Evolutionary conservation across 2,329 filamentous ascomycete species (phyloP).

Genomic region (Exserohilum rostratum): DNA sequence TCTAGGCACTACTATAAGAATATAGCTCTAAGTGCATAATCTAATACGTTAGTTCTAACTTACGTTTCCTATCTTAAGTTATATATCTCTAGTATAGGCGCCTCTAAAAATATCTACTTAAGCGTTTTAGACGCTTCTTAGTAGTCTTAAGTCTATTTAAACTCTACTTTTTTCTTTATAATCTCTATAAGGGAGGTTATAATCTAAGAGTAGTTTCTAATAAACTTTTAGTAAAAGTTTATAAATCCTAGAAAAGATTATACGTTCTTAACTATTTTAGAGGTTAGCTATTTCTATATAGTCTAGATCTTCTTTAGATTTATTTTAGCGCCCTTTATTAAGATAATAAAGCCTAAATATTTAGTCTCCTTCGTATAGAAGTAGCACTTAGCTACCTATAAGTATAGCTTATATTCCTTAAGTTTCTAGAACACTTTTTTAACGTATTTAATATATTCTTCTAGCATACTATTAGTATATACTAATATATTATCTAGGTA

Average conservation of each 20-base stretch:
- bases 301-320: slow-evolving; percentile 29
- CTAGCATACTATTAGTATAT: neutral
- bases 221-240: slow-evolving; percentile 1
- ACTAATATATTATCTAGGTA: neutral
- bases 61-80: neutral
- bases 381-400: slow-evolving; percentile 36
- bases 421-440: slow-evolving; percentile 30
- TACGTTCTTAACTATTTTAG: slow-evolving; percentile 22
- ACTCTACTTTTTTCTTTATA: neutral
- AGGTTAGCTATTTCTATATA: slow-evolving; percentile 32
- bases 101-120: slow-evolving; percentile 1
- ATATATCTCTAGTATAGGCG: neutral
- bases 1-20: neutral
- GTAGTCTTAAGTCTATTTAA: neutral
- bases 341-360: slow-evolving; percentile 42
- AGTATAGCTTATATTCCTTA: slow-evolving; percentile 17
- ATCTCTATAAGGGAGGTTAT: neutral
- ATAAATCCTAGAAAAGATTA: neutral
- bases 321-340: slow-evolving; percentile 29
- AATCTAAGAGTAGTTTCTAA: slow-evolving; percentile 1
- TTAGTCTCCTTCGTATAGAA: slow-evolving; percentile 36
- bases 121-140: neutral
- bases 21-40: slow-evolving; percentile 1
- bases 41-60: slow-evolving; percentile 3
- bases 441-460: slow-evolving; percentile 19